These are phyloP conservation scores for Umbelopsis sp. DNA, from an alignment of 192 early-diverging fungal species.

Conservation along the genomic window DNA sequence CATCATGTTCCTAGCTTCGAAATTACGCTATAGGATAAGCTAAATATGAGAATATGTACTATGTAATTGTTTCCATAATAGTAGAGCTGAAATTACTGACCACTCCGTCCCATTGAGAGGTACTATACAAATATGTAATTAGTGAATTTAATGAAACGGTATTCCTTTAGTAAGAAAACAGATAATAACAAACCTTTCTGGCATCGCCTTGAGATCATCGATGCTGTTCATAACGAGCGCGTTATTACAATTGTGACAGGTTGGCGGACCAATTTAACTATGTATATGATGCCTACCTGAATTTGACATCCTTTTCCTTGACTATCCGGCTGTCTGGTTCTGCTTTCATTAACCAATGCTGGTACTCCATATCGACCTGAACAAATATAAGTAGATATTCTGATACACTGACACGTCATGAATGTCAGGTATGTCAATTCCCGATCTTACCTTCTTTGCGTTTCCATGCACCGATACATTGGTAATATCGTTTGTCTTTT, in stretches of 20 bases:
- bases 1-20: slow-evolving; percentile 83
- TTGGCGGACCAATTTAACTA: too few relatives aligned
- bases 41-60: too few relatives aligned
- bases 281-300: slow-evolving; percentile 34
- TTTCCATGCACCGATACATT: too few relatives aligned
- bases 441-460: not conserved
- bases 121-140: slow-evolving; percentile 5
- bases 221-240: slow-evolving; percentile 45
- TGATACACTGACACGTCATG: too few relatives aligned
- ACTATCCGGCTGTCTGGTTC: slow-evolving; percentile 74
- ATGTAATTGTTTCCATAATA: too few relatives aligned
- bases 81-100: slow-evolving; percentile 22
- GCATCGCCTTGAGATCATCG: slow-evolving; percentile 60
- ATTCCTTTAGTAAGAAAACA: not conserved
- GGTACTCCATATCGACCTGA: not conserved
- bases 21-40: slow-evolving; percentile 54
- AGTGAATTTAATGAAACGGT: slow-evolving; percentile 23
- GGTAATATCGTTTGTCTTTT: not conserved
- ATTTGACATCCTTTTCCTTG: slow-evolving; percentile 67
- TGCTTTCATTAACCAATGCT: slow-evolving; percentile 80
- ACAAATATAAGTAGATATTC: not conserved
- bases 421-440: not conserved
- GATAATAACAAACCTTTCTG: slow-evolving; percentile 18
- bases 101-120: slow-evolving; percentile 81
- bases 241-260: not conserved